Evolutionary conservation across 2,329 filamentous ascomycete genomes (phyloP).

Genomic region (Chaetomiaceae sp.): DNA sequence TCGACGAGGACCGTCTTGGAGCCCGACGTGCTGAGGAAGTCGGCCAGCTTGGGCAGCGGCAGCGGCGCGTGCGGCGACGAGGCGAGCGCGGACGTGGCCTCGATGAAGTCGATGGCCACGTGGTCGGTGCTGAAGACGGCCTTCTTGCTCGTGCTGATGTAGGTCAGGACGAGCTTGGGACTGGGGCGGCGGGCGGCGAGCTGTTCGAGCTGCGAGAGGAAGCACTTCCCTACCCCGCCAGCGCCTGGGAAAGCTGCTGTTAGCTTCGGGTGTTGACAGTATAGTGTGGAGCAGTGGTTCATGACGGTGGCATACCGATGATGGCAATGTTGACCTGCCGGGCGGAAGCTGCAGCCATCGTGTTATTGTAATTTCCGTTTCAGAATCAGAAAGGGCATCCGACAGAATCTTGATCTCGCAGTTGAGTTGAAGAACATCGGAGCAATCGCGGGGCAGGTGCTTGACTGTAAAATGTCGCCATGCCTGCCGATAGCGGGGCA

Average conservation of each 20-base stretch:
- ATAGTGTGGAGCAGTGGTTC: too few relatives aligned
- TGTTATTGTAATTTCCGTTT: conserved; percentile 8
- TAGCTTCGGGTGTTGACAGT: background rate
- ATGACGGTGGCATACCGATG: conserved; percentile 31
- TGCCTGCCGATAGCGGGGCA: conserved; percentile 27
- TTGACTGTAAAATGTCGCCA: conserved; percentile 20
- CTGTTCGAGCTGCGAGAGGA: conserved; percentile 72
- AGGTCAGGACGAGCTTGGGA: conserved; percentile 69
- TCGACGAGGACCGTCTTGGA: conserved; percentile 80
- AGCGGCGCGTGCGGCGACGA: conserved; percentile 60
- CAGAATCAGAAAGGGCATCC: background rate
- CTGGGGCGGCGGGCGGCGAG: conserved; percentile 61
- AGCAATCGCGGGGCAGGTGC: conserved; percentile 17
- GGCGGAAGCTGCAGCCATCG: conserved; percentile 26
- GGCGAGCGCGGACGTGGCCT: conserved; percentile 56
- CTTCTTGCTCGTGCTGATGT: conserved; percentile 80
- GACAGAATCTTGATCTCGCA: background rate
- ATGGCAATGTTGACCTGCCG: conserved; percentile 39
- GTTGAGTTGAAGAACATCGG: background rate
- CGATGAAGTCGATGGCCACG: conserved; percentile 56
- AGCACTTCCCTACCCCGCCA: conserved; percentile 87
- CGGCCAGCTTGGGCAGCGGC: conserved; percentile 61
- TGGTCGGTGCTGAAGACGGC: conserved; percentile 71
- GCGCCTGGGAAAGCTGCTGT: conserved; percentile 52
- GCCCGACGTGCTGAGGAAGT: conserved; percentile 72